Evolutionary conservation across 345 rosid species (phyloP).

Genomic region (Eucalyptus erythrocorys): DNA sequence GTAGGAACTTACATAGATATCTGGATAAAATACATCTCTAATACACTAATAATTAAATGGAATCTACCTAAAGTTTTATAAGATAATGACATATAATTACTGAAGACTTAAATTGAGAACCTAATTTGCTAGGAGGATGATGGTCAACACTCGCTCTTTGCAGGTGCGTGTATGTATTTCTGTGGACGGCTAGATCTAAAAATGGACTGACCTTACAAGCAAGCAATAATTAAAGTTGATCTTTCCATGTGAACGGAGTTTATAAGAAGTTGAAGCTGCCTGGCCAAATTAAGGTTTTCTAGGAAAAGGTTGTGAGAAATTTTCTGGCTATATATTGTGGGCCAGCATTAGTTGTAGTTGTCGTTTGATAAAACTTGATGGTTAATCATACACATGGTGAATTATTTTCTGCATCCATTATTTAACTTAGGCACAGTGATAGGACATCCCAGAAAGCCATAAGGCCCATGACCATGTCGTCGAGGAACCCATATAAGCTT

Average conservation of each 20-base stretch:
- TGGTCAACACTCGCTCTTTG: not conserved
- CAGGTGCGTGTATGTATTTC: not conserved
- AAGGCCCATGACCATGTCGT: not conserved
- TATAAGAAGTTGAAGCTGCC: not conserved
- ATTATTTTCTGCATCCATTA: not conserved
- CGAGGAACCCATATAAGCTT: not conserved
- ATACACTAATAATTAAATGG: not conserved
- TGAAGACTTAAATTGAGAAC: too few species aligned
- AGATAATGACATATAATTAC: not conserved
- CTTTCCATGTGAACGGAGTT: not conserved
- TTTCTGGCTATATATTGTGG: not conserved
- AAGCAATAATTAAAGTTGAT: not conserved
- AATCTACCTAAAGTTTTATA: not conserved
- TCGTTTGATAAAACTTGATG: not conserved
- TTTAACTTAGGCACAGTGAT: not conserved
- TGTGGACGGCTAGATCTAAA: not conserved
- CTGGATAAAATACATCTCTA: not conserved
- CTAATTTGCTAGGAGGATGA: not conserved
- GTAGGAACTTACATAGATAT: not conserved
- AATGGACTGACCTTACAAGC: not conserved
- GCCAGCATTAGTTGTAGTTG: not conserved
- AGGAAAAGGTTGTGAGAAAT: not conserved
- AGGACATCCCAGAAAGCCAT: not conserved
- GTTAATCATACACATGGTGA: not conserved
- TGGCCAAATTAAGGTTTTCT: not conserved